phyloP scores from a whole-genome alignment of 2,329 filamentous ascomycete species.

The Periconia digitata region DNA sequence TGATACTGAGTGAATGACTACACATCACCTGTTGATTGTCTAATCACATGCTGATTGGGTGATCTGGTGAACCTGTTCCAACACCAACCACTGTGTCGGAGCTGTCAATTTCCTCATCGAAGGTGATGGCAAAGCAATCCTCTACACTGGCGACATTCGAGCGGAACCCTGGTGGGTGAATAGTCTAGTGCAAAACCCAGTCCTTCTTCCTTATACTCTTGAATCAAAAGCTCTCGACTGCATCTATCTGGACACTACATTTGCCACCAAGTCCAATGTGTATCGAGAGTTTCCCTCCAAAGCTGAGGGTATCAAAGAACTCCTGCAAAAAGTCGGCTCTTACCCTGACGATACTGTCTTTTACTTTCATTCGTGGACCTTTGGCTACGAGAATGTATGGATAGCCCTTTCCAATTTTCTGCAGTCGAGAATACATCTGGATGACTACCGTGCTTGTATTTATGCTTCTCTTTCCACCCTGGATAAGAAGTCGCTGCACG shows the following conservation, averaged over 20 bases:
- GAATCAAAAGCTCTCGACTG: constrained; percentile 62
- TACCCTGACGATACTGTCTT: constrained; percentile 78
- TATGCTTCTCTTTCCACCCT: constrained; percentile 61
- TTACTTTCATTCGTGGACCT: constrained; percentile 87
- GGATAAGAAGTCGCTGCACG: constrained; percentile 20
- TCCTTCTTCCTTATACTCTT: constrained; percentile 70
- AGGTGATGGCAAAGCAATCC: constrained; percentile 66
- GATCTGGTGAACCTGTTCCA: too few species aligned
- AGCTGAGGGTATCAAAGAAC: constrained; percentile 72
- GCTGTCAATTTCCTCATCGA: constrained; percentile 93
- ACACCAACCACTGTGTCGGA: constrained; percentile 91
- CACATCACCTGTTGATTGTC: too few species aligned
- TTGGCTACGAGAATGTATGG: constrained; percentile 93
- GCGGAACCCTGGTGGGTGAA: constrained; percentile 87
- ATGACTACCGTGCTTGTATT: constrained; percentile 74
- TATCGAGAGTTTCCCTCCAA: constrained; percentile 63
- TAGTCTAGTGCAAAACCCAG: constrained; percentile 68
- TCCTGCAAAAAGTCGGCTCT: constrained; percentile 65
- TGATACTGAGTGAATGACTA: too few species aligned
- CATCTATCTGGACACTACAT: constrained; percentile 89
- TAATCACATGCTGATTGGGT: too few species aligned
- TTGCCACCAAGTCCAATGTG: constrained; percentile 56
- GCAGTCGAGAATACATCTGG: constrained; percentile 74
- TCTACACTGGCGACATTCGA: constrained; percentile 89
- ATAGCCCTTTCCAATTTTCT: constrained; percentile 73